Conservation (phyloP, 495 filamentous ascomycete genomes). For the Lophium mytilinum region DNA sequence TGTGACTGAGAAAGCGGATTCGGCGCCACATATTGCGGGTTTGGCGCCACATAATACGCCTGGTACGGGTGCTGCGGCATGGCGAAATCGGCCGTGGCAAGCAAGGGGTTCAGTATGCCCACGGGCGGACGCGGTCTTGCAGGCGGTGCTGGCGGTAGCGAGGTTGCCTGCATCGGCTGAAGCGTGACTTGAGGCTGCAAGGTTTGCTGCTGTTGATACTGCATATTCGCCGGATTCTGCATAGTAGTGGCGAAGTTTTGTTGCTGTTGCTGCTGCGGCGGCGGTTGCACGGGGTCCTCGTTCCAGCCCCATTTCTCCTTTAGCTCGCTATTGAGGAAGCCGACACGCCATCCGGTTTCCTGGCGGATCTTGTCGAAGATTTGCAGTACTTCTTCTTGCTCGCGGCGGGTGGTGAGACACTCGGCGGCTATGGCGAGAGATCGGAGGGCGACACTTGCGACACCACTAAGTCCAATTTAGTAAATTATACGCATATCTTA, state of each 20-base stretch:
- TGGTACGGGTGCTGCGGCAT: conserved; percentile 70
- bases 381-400: conserved; percentile 76
- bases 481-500: conserved; percentile 11
- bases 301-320: conserved; percentile 74
- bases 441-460: conserved; percentile 67
- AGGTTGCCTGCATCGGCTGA: conserved; percentile 1
- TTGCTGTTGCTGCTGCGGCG: conserved; percentile 4
- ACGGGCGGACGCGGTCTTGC: not conserved
- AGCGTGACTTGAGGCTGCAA: conserved; percentile 2
- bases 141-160: conserved; percentile 12
- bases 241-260: not conserved
- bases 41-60: conserved; percentile 40
- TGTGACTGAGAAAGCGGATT: conserved; percentile 11
- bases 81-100: conserved; percentile 60
- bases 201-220: not conserved
- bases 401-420: conserved; percentile 54
- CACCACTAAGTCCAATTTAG: conserved; percentile 43
- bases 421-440: conserved; percentile 75
- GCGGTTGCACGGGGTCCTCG: conserved; percentile 25
- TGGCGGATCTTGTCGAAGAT: conserved; percentile 68
- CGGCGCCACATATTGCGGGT: conserved; percentile 31
- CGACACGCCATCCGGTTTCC: conserved; percentile 71
- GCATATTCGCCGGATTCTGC: not conserved
- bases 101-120: conserved; percentile 56
- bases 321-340: conserved; percentile 58